Evolutionary conservation across 2,329 filamentous ascomycete genomes (phyloP).

Genomic region (Diaporthe sp.): DNA sequence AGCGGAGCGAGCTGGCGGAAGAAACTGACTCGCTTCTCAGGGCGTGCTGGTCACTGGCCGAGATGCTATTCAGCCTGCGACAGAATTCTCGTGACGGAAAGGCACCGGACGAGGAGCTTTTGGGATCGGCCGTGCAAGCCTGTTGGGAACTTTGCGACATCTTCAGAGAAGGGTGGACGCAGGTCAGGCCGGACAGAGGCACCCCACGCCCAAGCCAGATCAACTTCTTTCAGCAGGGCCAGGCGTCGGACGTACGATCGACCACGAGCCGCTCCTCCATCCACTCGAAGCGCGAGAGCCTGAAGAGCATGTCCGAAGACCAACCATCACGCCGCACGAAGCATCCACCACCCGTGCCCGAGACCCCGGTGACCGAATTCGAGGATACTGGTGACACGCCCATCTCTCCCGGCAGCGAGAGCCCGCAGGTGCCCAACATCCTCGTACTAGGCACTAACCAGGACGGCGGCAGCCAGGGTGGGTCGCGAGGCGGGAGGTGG

Average conservation of each 20-base stretch:
- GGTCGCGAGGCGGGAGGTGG: constrained; percentile 76
- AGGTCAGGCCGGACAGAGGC: constrained; percentile 86
- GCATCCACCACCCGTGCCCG: constrained; percentile 71
- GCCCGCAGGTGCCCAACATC: constrained; percentile 85
- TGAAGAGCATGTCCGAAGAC: constrained; percentile 63
- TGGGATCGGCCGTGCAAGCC: constrained; percentile 89
- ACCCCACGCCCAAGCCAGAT: constrained; percentile 87
- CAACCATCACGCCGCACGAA: constrained; percentile 57
- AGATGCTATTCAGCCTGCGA: constrained; percentile 92
- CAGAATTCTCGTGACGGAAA: constrained; percentile 84
- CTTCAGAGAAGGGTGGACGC: constrained; percentile 92
- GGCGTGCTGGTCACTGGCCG: constrained; percentile 90
- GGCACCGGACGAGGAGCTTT: constrained; percentile 82
- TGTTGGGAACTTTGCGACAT: constrained; percentile 97
- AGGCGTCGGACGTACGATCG: constrained; percentile 54
- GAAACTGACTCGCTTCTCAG: constrained; percentile 88
- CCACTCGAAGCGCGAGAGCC: constrained; percentile 67
- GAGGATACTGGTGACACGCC: constrained; percentile 94
- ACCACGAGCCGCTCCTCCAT: constrained; percentile 63
- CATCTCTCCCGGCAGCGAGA: constrained; percentile 83
- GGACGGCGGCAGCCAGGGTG: constrained; percentile 58
- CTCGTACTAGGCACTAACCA: constrained; percentile 82
- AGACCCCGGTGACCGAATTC: constrained; percentile 95
- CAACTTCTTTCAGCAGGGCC: constrained; percentile 72
- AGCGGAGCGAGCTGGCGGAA: constrained; percentile 81